Base-by-base conservation (phyloP, 2,329 filamentous ascomycete genomes). In the Apiospora saccharicola region DNA sequence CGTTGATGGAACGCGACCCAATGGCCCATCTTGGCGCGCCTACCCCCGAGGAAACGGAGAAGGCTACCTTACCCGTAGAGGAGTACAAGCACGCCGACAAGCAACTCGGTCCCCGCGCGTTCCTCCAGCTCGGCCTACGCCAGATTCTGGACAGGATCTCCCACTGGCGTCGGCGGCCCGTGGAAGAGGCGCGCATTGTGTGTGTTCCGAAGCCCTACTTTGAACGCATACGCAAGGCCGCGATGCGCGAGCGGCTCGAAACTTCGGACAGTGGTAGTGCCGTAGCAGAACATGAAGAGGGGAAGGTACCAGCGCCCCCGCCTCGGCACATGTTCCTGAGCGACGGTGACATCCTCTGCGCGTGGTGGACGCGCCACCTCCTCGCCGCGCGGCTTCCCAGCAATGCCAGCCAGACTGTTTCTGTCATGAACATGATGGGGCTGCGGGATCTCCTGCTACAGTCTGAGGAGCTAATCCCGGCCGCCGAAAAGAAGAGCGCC, bases 341-440 rank as follows among this genome's bases (percentile, higher is more conserved):
- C 19, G 53, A 34, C 2, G 53, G 53, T 16, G 53, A 61, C 8
- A 75, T 85, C 2, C 76, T 86, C 1, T 69, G 75, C 3, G 81
- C 83, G 0, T 86, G 83, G 81, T 80, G 77, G 75, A 74, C 78
- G 12, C 80, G 80, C 13, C 75, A 80, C 14, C 76, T 77, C 57
- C 74, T 76, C 34, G 75, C 72, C n/a, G 77, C 75, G 68, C 75
- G 76, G n/a, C 75, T 75, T n/a, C 46, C 37, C 7, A 0, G 70
- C 37, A 46, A 71, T 49, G 74, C 80, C 8, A 71, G 81, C 13
- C 76, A 81, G 49, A 81, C 82, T 74, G 76, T 77, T 12, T 80
- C 81, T 73, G 80, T 79, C 68, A 74, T 79, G 7, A 81, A 79
- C 26, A 64, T 64, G 6, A 69, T 78, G 3, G 76, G 81, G 3